phyloP scores from a whole-genome alignment of 2,329 filamentous ascomycete species.

The Diplocarpon rosae region DNA sequence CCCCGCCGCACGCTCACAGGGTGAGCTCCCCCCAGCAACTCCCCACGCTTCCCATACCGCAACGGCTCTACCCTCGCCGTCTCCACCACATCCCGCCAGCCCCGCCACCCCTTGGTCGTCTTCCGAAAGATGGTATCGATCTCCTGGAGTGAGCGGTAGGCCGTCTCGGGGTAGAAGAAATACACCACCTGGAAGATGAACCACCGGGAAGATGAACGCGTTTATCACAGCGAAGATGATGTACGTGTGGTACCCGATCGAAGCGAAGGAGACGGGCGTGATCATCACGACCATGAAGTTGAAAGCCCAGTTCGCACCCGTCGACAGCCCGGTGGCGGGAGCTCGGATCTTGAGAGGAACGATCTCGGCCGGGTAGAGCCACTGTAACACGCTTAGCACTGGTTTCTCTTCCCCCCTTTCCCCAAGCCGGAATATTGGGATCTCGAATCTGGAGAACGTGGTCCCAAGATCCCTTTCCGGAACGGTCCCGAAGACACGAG shows the following conservation, averaged over 20 bases:
- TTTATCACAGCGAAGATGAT: constrained; percentile 45
- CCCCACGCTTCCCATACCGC: constrained; percentile 48
- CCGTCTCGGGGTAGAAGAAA: constrained; percentile 56
- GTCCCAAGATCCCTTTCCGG: too few species aligned
- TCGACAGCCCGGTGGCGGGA: constrained; percentile 44
- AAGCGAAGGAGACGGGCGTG: constrained; percentile 32
- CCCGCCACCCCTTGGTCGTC: constrained; percentile 28
- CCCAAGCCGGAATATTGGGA: too few species aligned
- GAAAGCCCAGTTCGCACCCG: constrained; percentile 37
- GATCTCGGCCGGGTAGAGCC: constrained; percentile 47
- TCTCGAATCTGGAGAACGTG: too few species aligned
- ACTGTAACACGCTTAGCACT: constrained; percentile 22
- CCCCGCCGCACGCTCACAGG: constrained; percentile 22
- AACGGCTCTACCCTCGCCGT: constrained; percentile 38
- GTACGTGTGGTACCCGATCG: constrained; percentile 50
- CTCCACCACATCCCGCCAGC: constrained; percentile 33
- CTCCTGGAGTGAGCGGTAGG: constrained; percentile 52
- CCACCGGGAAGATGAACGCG: constrained; percentile 24
- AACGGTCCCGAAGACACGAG: too few species aligned
- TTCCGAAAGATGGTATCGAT: constrained; percentile 56
- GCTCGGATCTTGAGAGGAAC: constrained; percentile 41
- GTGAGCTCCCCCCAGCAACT: constrained; percentile 38
- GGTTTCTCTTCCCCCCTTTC: too few species aligned
- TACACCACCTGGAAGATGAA: constrained; percentile 33
- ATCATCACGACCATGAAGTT: constrained; percentile 42